Percentiles rank a stretch among this genome's conserved stretches.
Conservation (phyloP, 2,329 filamentous ascomycete genomes). For the Botrytis porri region DNA sequence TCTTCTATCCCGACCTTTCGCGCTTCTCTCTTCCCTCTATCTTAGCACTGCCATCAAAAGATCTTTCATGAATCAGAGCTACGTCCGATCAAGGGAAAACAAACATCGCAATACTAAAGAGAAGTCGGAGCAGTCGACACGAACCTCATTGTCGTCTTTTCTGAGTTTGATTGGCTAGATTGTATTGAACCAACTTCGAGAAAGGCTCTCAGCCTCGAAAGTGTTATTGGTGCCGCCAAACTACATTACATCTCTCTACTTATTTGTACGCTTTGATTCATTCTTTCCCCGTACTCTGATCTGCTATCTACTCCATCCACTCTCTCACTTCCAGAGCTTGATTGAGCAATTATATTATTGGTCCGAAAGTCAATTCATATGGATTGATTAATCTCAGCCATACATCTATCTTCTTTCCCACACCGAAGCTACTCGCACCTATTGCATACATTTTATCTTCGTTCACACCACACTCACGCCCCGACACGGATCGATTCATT, state of each 20-base stretch:
- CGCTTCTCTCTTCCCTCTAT: not conserved
- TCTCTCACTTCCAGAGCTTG: not conserved
- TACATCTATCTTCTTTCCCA: not conserved
- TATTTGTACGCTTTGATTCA: not conserved
- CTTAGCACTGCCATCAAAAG: not conserved
- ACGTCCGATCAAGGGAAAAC: not conserved
- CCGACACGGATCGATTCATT: constrained; percentile 10
- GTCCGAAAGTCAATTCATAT: not conserved
- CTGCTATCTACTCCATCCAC: not conserved
- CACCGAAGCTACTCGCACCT: constrained; percentile 11
- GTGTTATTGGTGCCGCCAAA: not conserved
- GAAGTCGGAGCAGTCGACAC: not conserved
- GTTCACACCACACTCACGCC: not conserved
- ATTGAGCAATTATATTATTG: constrained; percentile 6
- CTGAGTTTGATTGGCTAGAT: not conserved
- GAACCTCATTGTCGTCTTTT: not conserved
- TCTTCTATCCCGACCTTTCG: not conserved
- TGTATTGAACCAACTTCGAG: not conserved
- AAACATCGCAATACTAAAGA: not conserved
- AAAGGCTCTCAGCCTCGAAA: constrained; percentile 4
- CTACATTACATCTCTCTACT: not conserved
- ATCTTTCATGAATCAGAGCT: not conserved
- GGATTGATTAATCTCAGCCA: constrained; percentile 5
- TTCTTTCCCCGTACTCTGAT: not conserved
- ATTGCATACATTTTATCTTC: not conserved